phyloP scores from a whole-genome alignment of 108 stramenopile species.

The Hondaea fermentalgiana region DNA sequence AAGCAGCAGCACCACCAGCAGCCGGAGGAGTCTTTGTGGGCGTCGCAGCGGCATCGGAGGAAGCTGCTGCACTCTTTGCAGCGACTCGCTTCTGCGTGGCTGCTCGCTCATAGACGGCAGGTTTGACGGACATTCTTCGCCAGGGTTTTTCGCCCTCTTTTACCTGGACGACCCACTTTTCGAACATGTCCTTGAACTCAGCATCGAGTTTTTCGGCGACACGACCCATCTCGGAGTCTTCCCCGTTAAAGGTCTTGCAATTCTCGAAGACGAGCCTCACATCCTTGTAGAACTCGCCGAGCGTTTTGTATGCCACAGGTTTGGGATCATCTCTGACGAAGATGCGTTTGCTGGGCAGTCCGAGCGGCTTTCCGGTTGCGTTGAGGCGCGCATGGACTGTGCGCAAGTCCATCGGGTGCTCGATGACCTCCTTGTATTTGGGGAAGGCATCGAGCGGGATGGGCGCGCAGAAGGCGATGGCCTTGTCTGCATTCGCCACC shows the following conservation, averaged over 20 bases:
- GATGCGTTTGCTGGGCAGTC: neutral
- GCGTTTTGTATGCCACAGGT: neutral
- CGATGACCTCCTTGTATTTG: neutral
- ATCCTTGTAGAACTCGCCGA: neutral
- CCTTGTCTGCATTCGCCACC: neutral
- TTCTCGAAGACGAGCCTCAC: neutral
- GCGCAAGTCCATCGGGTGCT: slow-evolving; percentile 4
- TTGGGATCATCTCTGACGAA: neutral
- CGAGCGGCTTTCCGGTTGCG: neutral
- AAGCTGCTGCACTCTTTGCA: neutral
- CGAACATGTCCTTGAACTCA: neutral
- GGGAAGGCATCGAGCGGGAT: neutral
- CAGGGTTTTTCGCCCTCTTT: neutral
- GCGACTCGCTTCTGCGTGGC: neutral
- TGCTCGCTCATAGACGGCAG: neutral
- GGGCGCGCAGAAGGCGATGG: neutral
- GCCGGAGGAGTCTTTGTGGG: too few species aligned
- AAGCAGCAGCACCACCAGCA: too few species aligned
- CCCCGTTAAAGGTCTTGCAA: neutral
- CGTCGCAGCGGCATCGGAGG: too few species aligned
- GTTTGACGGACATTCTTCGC: neutral
- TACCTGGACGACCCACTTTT: neutral
- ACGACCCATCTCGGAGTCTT: neutral
- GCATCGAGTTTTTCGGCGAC: neutral
- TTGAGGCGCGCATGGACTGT: neutral